Evolutionary conservation across 1,284 basidiomycete genomes (phyloP).

Genomic region (Pholiota adiposa): DNA sequence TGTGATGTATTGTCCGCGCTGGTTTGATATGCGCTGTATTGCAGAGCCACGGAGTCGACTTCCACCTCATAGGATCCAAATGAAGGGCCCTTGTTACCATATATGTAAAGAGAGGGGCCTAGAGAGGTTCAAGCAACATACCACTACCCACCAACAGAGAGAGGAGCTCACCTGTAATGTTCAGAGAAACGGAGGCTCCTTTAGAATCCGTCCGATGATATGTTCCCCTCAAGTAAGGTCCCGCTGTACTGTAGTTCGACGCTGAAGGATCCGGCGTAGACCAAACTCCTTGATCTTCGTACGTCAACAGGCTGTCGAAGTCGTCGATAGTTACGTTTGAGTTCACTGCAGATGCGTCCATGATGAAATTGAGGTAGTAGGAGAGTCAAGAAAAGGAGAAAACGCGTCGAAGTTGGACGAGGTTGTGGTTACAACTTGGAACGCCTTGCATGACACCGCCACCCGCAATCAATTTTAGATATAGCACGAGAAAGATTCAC

Average conservation of each 20-base stretch:
- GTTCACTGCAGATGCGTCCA: conserved; percentile 47
- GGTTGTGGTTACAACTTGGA: too few species aligned
- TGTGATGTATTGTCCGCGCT: conserved; percentile 32
- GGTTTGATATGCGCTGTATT: conserved; percentile 27
- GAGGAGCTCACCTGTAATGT: conserved; percentile 40
- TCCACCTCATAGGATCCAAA: conserved; percentile 43
- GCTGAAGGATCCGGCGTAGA: conserved; percentile 46
- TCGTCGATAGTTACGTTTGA: conserved; percentile 46
- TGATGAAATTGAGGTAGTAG: conserved; percentile 16
- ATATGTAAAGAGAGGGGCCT: conserved; percentile 45
- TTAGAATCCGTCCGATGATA: conserved; percentile 40
- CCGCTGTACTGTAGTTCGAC: conserved; percentile 33
- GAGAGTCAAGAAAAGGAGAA: too few species aligned
- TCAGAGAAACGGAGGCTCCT: conserved; percentile 38
- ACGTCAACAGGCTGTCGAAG: conserved; percentile 44
- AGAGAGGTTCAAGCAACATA: not conserved
- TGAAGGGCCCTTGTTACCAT: conserved; percentile 40
- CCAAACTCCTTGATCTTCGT: conserved; percentile 41
- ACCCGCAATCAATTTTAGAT: too few species aligned
- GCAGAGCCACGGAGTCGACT: conserved; percentile 34
- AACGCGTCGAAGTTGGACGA: too few species aligned
- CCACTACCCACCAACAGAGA: not conserved
- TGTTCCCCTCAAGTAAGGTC: conserved; percentile 42
- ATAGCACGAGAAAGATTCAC: too few species aligned
- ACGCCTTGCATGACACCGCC: too few species aligned